Conservation (phyloP, 306 rosid genomes). For the Trifolium fragiferum region DNA sequence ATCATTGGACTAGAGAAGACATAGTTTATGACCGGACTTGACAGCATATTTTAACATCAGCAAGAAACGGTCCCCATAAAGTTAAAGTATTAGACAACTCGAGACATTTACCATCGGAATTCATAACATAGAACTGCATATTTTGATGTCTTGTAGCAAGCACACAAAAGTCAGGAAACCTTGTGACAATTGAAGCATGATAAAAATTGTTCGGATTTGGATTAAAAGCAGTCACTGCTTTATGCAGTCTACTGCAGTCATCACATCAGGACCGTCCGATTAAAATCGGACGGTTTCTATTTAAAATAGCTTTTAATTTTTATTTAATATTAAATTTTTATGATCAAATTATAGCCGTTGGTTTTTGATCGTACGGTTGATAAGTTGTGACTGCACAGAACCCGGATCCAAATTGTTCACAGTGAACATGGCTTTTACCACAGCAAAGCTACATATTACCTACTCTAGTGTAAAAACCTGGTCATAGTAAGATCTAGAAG, state of each 20-base stretch:
- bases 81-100: neutral
- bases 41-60: neutral
- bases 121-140: neutral
- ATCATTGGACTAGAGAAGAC: neutral
- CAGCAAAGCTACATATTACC: neutral
- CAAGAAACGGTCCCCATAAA: neutral
- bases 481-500: conserved; percentile 7
- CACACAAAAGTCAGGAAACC: conserved; percentile 1
- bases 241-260: too few relatives aligned
- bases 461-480: neutral
- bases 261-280: too few relatives aligned
- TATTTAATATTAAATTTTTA: too few relatives aligned
- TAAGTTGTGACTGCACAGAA: too few relatives aligned
- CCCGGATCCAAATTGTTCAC: too few relatives aligned
- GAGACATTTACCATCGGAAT: neutral
- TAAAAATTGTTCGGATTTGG: neutral
- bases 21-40: conserved; percentile 1
- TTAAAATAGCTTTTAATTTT: too few relatives aligned
- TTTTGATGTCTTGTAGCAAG: neutral
- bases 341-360: too few relatives aligned
- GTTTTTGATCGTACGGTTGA: too few relatives aligned
- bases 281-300: too few relatives aligned
- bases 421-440: neutral
- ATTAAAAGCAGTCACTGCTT: too few relatives aligned
- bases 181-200: neutral